Conservation (phyloP, 768 basidiomycete genomes). For the Rhodotorula taiwanensis region DNA sequence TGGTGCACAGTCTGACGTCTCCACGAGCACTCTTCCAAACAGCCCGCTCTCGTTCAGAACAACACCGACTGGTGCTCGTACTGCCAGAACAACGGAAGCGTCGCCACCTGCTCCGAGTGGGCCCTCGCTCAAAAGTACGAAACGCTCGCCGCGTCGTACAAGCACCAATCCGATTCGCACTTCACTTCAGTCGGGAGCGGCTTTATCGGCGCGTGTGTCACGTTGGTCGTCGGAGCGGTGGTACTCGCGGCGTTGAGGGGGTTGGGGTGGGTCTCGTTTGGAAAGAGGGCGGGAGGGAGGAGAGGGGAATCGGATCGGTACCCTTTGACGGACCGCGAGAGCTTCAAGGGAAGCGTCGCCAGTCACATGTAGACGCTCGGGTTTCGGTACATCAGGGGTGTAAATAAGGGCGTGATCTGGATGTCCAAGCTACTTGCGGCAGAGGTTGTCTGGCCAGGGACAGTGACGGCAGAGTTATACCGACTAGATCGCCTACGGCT, state of each 20-base stretch:
- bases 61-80: constrained; percentile 34
- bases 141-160: constrained; percentile 17
- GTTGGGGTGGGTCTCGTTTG: constrained; percentile 18
- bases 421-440: too few species aligned
- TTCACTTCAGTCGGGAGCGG: constrained; percentile 40
- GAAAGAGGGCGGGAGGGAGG: constrained; percentile 2
- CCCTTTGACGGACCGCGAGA: too few species aligned
- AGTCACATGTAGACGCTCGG: neutral
- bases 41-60: constrained; percentile 35
- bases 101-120: constrained; percentile 9
- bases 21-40: too few species aligned
- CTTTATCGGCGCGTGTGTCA: constrained; percentile 41
- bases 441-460: too few species aligned
- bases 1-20: too few species aligned
- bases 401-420: too few species aligned
- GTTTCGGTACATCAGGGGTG: too few species aligned
- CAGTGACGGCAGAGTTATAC: too few species aligned
- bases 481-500: too few species aligned
- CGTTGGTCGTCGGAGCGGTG: constrained; percentile 26
- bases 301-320: too few species aligned
- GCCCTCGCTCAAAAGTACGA: constrained; percentile 18
- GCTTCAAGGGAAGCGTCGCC: neutral
- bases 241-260: constrained; percentile 14
- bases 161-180: constrained; percentile 25
- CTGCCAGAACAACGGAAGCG: constrained; percentile 13